A percentile compares a stretch with the other conserved stretches of the same genome.
phyloP scores from a whole-genome alignment of 495 filamentous ascomycete species.

The Copromyces sp. region DNA sequence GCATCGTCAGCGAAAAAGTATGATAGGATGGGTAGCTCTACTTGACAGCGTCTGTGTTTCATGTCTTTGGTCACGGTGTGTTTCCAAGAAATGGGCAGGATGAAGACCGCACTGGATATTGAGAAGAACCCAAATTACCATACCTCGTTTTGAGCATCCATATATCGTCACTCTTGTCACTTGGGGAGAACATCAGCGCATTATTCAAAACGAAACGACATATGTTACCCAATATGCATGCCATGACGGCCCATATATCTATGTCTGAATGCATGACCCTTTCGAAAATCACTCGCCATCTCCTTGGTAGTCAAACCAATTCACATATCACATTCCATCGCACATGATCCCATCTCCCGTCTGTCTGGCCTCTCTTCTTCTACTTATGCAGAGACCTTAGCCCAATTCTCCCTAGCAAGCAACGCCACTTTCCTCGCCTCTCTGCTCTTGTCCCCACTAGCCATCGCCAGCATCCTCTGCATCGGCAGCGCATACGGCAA shows the following conservation, averaged over 20 bases:
- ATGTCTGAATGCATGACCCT: background rate
- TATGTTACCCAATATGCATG: background rate
- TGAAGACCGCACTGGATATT: no score
- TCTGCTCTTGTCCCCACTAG: conserved; percentile 35
- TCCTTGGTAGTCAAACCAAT: background rate
- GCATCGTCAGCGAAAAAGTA: background rate
- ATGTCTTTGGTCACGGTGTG: no score
- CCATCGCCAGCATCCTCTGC: conserved; percentile 29
- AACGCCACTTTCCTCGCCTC: conserved; percentile 32
- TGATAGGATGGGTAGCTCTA: background rate
- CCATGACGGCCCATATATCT: background rate
- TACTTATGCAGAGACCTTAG: conserved; percentile 9
- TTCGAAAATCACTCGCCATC: background rate
- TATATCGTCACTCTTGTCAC: background rate
- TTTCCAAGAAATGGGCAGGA: no score
- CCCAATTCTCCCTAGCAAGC: conserved; percentile 32
- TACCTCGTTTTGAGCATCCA: background rate
- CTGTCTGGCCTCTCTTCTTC: background rate
- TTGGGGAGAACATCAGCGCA: background rate
- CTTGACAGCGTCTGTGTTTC: background rate
- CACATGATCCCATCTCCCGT: background rate
- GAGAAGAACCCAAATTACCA: background rate
- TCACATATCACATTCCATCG: background rate
- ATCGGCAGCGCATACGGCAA: conserved; percentile 23
- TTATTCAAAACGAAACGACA: background rate